A percentile compares a stretch with the other conserved stretches of the same genome.
phyloP scores from a whole-genome alignment of 2,329 filamentous ascomycete species.

The Sclerotinia trifoliorum region DNA sequence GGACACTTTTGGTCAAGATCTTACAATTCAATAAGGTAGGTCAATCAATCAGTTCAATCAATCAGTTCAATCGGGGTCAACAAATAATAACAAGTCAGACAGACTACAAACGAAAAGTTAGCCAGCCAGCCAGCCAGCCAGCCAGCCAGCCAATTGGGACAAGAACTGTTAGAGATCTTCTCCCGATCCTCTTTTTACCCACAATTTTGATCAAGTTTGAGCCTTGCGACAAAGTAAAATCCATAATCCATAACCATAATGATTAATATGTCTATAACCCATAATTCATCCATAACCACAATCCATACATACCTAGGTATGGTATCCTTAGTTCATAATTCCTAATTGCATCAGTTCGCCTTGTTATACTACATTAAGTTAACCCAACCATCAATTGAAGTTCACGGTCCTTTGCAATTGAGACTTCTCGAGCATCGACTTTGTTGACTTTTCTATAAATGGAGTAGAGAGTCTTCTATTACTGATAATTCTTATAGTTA shows the following conservation, averaged over 20 bases:
- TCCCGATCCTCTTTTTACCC: constrained; percentile 16
- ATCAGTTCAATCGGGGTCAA: too few species aligned
- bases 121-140: constrained; percentile 37
- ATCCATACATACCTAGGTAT: neutral
- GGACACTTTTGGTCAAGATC: too few species aligned
- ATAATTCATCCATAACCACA: too few species aligned
- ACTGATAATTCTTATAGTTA: too few species aligned
- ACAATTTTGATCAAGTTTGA: constrained; percentile 9
- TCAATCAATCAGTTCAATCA: too few species aligned
- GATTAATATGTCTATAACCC: neutral
- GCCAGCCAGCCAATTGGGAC: constrained; percentile 36
- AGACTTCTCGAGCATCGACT: constrained; percentile 8
- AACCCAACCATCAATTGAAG: neutral
- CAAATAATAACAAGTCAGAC: neutral
- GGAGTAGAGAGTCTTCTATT: too few species aligned
- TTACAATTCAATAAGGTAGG: neutral
- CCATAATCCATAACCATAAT: neutral
- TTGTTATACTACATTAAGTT: constrained; percentile 4
- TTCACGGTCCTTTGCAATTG: constrained; percentile 1
- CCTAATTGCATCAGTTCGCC: constrained; percentile 3
- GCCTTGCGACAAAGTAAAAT: constrained; percentile 8
- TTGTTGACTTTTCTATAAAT: neutral
- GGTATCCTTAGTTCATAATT: too few species aligned
- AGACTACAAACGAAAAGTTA: constrained; percentile 36
- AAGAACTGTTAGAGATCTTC: constrained; percentile 20